Evolutionary conservation across 2,329 filamentous ascomycete genomes (phyloP), one percentile per base, ranked within the genome.

Genomic region (Fusarium goolgardi): DNA sequence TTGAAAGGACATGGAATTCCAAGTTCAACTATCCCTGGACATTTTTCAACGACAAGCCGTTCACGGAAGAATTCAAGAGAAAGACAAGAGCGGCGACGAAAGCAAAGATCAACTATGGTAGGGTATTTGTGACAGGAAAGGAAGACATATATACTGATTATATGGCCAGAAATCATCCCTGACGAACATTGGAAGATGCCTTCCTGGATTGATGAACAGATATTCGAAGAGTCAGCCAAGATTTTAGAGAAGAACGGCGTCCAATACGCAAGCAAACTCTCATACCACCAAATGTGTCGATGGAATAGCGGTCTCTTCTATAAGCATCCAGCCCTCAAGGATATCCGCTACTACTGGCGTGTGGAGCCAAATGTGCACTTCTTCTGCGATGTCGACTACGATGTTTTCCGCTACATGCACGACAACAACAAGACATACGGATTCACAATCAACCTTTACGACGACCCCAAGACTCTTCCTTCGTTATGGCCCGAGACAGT

Each of bases 11-110:
- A 1, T 99, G 94, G 94, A 99, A 99, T 76, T 85, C 88, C 84
- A 99, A 99, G 77, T 99, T 98, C 87, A 99, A 99, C 83, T 99
- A 99, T 77, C 96, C 96, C 0, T 99, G 96, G 93, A 97, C 94
- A 11, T 99, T 99, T 79, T 96, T 99, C 86, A 99, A 99, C 81
- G 95, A 99, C 76, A 90, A 92, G 53, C 92, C 93, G 18, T 99
- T 99, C 76, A 90, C 91, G 4, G 91, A 96, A 18, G 94, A 98
- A 74, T 99, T 99, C 83, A 98, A 96, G 82, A 83, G 83, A 74
- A 88, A 86, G 79, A 98, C 94, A 1, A 84, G 86, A 66, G 93
- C 90, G 29, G 90, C 87, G 51, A 98, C 95, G 20, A 97, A 97
- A 71, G 96, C 95, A 46, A 90, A 97, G 78, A 92, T 91, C 75